Evolutionary conservation across 2,329 filamentous ascomycete species (phyloP).

Genomic region (Cryphonectria radicalis): DNA sequence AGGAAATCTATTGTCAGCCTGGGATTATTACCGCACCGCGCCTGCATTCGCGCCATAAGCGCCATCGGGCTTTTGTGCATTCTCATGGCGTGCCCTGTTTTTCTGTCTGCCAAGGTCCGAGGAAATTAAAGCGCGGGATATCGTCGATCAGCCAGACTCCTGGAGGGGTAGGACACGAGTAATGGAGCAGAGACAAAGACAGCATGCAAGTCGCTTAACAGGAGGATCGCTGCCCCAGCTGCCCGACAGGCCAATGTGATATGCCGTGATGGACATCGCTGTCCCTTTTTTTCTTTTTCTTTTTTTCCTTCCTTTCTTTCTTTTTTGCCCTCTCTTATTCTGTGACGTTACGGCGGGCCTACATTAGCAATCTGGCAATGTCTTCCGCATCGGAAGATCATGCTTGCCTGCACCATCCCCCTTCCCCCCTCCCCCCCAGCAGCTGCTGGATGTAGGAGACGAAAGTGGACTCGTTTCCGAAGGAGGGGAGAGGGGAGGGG

Average conservation of each 20-base stretch:
- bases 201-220: neutral
- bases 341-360: neutral
- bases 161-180: neutral
- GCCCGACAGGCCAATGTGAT: neutral
- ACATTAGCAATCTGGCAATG: neutral
- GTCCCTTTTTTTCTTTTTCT: neutral
- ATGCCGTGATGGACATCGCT: neutral
- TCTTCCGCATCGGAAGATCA: neutral
- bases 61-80: constrained; percentile 16
- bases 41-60: constrained; percentile 27
- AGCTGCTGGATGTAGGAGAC: constrained; percentile 10
- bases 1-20: constrained; percentile 7
- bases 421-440: neutral
- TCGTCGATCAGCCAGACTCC: neutral
- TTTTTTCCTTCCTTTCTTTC: neutral
- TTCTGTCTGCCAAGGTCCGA: constrained; percentile 5
- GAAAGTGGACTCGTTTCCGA: constrained; percentile 11
- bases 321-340: neutral
- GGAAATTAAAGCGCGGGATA: neutral
- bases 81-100: neutral
- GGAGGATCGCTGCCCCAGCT: constrained; percentile 7
- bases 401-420: neutral
- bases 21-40: constrained; percentile 17
- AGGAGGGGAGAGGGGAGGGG: constrained; percentile 8
- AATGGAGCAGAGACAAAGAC: neutral